Conservation (phyloP, 192 early-diverging fungal species). For the Backusella mclennaniae region DNA sequence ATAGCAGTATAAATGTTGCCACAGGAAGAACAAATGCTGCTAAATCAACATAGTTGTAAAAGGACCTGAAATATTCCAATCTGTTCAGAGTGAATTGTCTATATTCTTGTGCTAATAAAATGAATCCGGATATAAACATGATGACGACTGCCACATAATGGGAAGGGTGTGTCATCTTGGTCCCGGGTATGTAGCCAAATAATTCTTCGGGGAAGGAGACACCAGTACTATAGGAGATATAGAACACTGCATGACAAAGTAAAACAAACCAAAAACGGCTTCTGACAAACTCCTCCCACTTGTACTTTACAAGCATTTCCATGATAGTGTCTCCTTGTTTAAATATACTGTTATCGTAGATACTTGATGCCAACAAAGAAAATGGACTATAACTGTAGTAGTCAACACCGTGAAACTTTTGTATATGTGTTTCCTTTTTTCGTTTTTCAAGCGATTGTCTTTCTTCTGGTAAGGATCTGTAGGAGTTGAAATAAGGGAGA, state of each 20-base stretch:
- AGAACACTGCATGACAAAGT: not conserved
- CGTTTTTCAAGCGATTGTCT: not conserved
- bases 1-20: not conserved
- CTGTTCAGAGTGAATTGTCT: not conserved
- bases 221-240: not conserved
- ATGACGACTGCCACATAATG: not conserved
- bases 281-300: constrained; percentile 9
- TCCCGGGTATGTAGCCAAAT: not conserved
- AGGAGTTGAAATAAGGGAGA: not conserved
- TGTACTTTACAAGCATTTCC: constrained; percentile 4
- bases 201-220: constrained; percentile 6
- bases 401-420: not conserved
- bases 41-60: not conserved
- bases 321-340: constrained; percentile 11
- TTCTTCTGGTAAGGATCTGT: not conserved
- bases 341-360: not conserved
- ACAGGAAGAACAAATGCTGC: not conserved
- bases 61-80: not conserved
- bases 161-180: not conserved
- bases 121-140: not conserved
- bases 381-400: not conserved
- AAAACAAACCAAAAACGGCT: not conserved
- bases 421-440: not conserved
- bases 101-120: not conserved
- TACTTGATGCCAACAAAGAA: not conserved